Conservation (phyloP, 2,329 filamentous ascomycete genomes). For the Aspergillus brunneoviolaceus region DNA sequence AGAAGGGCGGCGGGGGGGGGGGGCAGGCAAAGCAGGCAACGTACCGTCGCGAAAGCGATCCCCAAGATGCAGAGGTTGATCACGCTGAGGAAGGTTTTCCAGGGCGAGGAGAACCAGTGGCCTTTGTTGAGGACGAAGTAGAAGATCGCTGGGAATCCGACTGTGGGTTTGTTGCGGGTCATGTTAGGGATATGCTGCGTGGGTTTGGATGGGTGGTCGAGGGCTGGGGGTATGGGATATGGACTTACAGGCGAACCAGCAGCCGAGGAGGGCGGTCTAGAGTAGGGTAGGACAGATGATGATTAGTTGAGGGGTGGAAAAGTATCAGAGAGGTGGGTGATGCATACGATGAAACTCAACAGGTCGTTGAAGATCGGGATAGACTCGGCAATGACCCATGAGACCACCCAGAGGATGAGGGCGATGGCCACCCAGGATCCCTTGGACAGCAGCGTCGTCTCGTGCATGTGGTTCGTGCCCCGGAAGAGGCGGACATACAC, state of each 20-base stretch:
- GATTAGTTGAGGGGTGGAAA: too few species aligned
- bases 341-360: conserved; percentile 56
- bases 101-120: conserved; percentile 36
- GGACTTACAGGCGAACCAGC: conserved; percentile 60
- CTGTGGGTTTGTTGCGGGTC: conserved; percentile 6
- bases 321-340: neutral
- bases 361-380: conserved; percentile 69
- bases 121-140: conserved; percentile 52
- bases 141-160: conserved; percentile 46
- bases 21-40: conserved; percentile 8
- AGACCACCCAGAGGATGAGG: conserved; percentile 56
- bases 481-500: conserved; percentile 64
- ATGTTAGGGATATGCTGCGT: conserved; percentile 8
- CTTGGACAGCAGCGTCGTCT: conserved; percentile 51
- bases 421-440: conserved; percentile 60
- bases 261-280: conserved; percentile 58
- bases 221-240: neutral
- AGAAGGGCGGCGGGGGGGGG: neutral
- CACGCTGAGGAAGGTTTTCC: conserved; percentile 46
- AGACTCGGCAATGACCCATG: conserved; percentile 66
- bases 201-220: neutral
- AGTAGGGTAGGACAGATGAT: neutral
- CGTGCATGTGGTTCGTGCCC: conserved; percentile 55
- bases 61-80: conserved; percentile 45
- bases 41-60: conserved; percentile 31